These are phyloP conservation scores for Rosa rugosa DNA, from an alignment of 306 rosid species.

Conservation along the genomic window DNA sequence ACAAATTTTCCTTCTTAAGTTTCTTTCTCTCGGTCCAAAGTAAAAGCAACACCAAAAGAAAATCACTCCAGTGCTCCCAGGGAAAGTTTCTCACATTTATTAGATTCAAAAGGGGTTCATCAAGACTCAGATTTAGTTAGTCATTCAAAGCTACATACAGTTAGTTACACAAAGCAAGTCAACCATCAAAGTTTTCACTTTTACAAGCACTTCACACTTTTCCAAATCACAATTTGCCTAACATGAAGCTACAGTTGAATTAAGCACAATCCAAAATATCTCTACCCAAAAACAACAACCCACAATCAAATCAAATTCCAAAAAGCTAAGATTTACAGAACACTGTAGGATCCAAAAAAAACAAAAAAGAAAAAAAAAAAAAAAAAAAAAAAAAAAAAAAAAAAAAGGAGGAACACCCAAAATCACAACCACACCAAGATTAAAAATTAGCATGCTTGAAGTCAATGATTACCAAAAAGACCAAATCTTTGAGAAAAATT, in stretches of 20 bases:
- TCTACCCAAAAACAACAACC: background rate
- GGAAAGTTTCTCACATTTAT: background rate
- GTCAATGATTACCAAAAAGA: background rate
- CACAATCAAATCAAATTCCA: background rate
- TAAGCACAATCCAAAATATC: background rate
- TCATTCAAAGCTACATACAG: constrained; percentile 1
- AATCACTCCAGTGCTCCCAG: constrained; percentile 9
- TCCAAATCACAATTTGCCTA: constrained; percentile 2
- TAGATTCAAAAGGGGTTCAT: background rate
- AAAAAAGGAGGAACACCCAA: background rate
- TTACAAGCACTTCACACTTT: constrained; percentile 1
- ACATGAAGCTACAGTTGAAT: background rate
- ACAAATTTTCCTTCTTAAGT: constrained; percentile 6
- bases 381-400: too few species aligned
- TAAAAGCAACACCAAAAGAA: background rate
- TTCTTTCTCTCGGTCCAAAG: background rate
- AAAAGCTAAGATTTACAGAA: background rate
- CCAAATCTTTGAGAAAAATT: background rate
- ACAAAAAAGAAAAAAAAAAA: too few species aligned
- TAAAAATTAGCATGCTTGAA: background rate
- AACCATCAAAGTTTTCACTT: constrained; percentile 18
- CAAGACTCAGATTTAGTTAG: background rate
- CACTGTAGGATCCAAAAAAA: background rate
- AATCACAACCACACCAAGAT: background rate
- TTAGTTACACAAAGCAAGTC: constrained; percentile 11